phyloP scores from a whole-genome alignment of 352 stramenopile genomes.

The Bremia lactucae region DNA sequence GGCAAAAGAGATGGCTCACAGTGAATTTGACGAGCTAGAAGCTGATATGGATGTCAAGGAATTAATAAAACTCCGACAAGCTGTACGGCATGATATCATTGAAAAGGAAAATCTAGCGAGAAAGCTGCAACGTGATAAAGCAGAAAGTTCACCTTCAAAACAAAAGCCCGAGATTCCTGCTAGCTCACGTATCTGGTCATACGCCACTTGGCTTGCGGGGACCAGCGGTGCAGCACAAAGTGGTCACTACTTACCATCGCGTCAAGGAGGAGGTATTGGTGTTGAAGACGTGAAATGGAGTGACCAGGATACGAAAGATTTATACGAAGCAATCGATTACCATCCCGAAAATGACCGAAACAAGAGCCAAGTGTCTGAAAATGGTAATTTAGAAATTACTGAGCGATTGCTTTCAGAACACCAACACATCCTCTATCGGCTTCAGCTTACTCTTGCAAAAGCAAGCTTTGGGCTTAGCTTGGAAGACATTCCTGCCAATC shows the following conservation, averaged over 20 bases:
- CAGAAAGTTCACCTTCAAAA: not conserved
- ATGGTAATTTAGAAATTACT: slow-evolving; percentile 15
- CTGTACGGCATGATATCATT: slow-evolving; percentile 35
- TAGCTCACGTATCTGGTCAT: slow-evolving; percentile 56
- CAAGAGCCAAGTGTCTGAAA: slow-evolving; percentile 8
- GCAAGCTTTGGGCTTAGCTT: slow-evolving; percentile 43
- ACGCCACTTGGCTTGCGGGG: slow-evolving; percentile 56
- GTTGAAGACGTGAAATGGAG: slow-evolving; percentile 65
- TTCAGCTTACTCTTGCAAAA: slow-evolving; percentile 47
- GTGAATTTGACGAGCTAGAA: slow-evolving; percentile 59
- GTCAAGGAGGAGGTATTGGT: slow-evolving; percentile 7
- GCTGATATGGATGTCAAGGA: slow-evolving; percentile 58
- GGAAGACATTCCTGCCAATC: slow-evolving; percentile 18
- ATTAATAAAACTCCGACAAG: slow-evolving; percentile 45
- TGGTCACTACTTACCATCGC: slow-evolving; percentile 1
- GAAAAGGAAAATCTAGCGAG: slow-evolving; percentile 28
- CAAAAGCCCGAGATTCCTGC: slow-evolving; percentile 18
- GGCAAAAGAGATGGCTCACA: slow-evolving; percentile 34
- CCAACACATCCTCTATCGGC: slow-evolving; percentile 74
- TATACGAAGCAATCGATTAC: slow-evolving; percentile 79
- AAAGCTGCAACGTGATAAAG: slow-evolving; percentile 14
- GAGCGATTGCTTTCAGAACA: slow-evolving; percentile 23
- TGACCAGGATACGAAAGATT: slow-evolving; percentile 70
- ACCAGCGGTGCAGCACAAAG: slow-evolving; percentile 8
- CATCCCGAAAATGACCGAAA: slow-evolving; percentile 35